Percentiles rank a stretch among this genome's conserved stretches.
These are phyloP conservation scores for Metschnikowia similis DNA, from an alignment of 805 yeast species.

Conservation along the genomic window DNA sequence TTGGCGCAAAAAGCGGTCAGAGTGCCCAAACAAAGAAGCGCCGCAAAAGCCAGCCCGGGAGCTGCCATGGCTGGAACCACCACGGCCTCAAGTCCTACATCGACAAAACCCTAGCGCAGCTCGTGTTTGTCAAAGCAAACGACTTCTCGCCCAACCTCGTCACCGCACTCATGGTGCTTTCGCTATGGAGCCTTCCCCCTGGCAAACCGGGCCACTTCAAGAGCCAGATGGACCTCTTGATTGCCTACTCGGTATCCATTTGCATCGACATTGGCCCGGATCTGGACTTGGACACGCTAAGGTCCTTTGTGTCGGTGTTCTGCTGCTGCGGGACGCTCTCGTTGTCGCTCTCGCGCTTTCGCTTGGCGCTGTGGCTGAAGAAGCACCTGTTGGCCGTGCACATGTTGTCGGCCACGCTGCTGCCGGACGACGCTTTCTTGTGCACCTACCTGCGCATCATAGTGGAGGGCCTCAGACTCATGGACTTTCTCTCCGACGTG, in stretches of 20 bases:
- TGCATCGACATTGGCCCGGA: conserved; percentile 44
- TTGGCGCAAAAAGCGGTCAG: background rate
- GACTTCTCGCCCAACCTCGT: conserved; percentile 41
- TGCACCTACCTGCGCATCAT: conserved; percentile 42
- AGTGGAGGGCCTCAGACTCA: conserved; percentile 48
- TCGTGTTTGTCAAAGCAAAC: conserved; percentile 39
- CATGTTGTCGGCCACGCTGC: conserved; percentile 11
- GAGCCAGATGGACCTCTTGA: conserved; percentile 46
- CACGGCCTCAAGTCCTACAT: conserved; percentile 36
- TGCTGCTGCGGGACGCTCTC: conserved; percentile 50
- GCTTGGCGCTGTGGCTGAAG: conserved; percentile 45
- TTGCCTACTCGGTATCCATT: conserved; percentile 41
- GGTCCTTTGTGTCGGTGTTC: conserved; percentile 47
- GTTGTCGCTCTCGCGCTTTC: conserved; percentile 47
- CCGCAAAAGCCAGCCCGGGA: too few species aligned
- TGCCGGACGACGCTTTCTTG: conserved; percentile 25
- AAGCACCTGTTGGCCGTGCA: conserved; percentile 35
- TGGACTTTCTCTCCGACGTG: conserved; percentile 29
- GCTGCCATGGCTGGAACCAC: background rate
- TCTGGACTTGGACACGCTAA: conserved; percentile 24
- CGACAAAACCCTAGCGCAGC: conserved; percentile 42
- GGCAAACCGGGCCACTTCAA: conserved; percentile 49
- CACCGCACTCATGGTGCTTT: conserved; percentile 40
- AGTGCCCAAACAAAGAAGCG: background rate
- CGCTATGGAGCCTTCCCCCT: conserved; percentile 54